Evolutionary conservation across 2,329 filamentous ascomycete genomes (phyloP).

Genomic region (Colletotrichum euphorbiae): DNA sequence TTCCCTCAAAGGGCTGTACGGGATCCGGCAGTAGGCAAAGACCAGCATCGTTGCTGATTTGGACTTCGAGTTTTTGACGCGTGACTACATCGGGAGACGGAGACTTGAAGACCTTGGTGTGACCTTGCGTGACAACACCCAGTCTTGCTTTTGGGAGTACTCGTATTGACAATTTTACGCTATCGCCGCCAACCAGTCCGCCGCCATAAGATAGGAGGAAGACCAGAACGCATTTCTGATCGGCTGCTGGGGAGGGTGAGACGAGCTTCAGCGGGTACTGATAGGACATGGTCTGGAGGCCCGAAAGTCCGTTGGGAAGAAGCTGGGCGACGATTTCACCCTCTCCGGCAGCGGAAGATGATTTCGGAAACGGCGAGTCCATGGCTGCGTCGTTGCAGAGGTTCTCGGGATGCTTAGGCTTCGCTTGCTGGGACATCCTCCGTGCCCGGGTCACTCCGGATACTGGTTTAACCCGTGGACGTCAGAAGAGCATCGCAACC

Average conservation of each 20-base stretch:
- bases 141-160: slow-evolving; percentile 75
- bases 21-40: slow-evolving; percentile 87
- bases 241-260: slow-evolving; percentile 75
- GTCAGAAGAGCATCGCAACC: no score
- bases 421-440: not conserved
- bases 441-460: no score
- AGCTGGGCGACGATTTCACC: slow-evolving; percentile 81
- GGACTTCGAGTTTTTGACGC: slow-evolving; percentile 66
- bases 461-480: no score
- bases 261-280: slow-evolving; percentile 97
- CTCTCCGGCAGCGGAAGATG: slow-evolving; percentile 79
- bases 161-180: slow-evolving; percentile 77
- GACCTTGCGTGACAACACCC: slow-evolving; percentile 77
- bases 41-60: slow-evolving; percentile 62
- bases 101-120: slow-evolving; percentile 96
- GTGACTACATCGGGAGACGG: slow-evolving; percentile 66
- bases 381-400: slow-evolving; percentile 47
- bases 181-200: slow-evolving; percentile 89
- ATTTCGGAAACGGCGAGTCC: slow-evolving; percentile 81
- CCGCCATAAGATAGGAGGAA: slow-evolving; percentile 96
- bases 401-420: not conserved
- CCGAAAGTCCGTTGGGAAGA: slow-evolving; percentile 77
- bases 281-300: slow-evolving; percentile 81
- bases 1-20: slow-evolving; percentile 88
- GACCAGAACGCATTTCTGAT: slow-evolving; percentile 78